phyloP scores from a whole-genome alignment of 768 basidiomycete species.

The Xerocomellus chrysenteron region DNA sequence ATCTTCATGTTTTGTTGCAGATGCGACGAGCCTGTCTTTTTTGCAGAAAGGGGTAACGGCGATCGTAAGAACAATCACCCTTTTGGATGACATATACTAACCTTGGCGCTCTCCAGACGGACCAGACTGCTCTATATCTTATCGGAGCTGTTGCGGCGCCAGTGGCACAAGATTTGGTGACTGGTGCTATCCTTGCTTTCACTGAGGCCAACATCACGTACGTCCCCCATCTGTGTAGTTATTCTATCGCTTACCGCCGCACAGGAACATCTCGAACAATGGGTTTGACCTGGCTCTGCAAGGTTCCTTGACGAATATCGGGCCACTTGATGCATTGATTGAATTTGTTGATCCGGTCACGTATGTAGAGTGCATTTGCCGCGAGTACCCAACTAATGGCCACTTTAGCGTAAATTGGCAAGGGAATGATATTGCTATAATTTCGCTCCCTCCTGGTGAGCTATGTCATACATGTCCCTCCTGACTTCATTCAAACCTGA shows the following conservation, averaged over 20 bases:
- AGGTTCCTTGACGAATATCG: constrained; percentile 60
- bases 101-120: constrained; percentile 42
- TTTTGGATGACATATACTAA: constrained; percentile 3
- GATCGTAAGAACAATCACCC: constrained; percentile 36
- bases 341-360: constrained; percentile 61
- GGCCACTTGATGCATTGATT: constrained; percentile 69
- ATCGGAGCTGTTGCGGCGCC: constrained; percentile 73
- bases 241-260: constrained; percentile 51
- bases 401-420: constrained; percentile 56
- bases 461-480: not conserved
- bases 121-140: constrained; percentile 60
- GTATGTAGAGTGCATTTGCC: constrained; percentile 35
- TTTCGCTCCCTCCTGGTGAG: constrained; percentile 59
- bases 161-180: constrained; percentile 62
- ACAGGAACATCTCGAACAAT: constrained; percentile 52
- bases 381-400: not conserved
- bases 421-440: constrained; percentile 60
- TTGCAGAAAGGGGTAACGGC: constrained; percentile 55
- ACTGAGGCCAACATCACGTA: constrained; percentile 58
- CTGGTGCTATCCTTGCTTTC: constrained; percentile 54
- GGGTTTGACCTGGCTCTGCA: constrained; percentile 63
- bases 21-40: constrained; percentile 56
- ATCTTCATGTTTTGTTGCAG: constrained; percentile 33
- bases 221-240: constrained; percentile 18
- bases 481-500: not conserved